Percentiles rank a stretch among this genome's conserved stretches.
These are phyloP conservation scores for Crithidia acanthocephali DNA, from an alignment of 208 protist species.

Conservation along the genomic window DNA sequence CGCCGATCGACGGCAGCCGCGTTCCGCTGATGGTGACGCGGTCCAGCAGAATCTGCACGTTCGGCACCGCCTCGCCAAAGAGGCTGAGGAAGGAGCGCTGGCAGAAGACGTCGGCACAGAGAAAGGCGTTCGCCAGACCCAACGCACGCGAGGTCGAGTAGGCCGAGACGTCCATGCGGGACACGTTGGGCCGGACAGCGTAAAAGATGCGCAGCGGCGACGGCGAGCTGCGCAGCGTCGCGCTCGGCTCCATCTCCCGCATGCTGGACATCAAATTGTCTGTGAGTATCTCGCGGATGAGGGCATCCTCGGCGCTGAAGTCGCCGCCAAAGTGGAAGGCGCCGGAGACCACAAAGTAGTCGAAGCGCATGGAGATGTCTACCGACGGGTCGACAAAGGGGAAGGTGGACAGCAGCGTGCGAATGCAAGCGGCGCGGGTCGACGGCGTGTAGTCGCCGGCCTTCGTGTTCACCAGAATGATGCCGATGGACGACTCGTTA, in stretches of 20 bases:
- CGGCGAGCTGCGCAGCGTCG: constrained; percentile 32
- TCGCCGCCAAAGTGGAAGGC: constrained; percentile 64
- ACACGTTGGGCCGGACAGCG: constrained; percentile 45
- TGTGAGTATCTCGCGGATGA: constrained; percentile 56
- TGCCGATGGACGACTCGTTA: constrained; percentile 62
- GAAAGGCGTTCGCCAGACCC: constrained; percentile 52
- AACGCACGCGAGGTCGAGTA: constrained; percentile 72
- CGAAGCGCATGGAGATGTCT: constrained; percentile 68
- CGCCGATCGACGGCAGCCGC: constrained; percentile 41
- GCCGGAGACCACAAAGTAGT: constrained; percentile 76
- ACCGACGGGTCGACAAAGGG: constrained; percentile 56
- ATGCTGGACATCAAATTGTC: constrained; percentile 72
- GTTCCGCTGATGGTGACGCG: constrained; percentile 35
- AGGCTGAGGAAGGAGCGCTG: constrained; percentile 64
- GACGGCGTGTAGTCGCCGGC: constrained; percentile 23
- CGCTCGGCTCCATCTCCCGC: constrained; percentile 58
- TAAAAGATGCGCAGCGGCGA: constrained; percentile 70
- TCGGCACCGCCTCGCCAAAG: constrained; percentile 57
- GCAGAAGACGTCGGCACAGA: constrained; percentile 68
- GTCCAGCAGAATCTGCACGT: constrained; percentile 59
- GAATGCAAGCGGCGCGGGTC: constrained; percentile 45
- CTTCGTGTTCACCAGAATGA: constrained; percentile 62
- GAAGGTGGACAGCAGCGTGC: constrained; percentile 56
- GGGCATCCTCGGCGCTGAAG: constrained; percentile 56
- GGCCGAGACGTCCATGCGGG: constrained; percentile 55